phyloP scores from a whole-genome alignment of 1,139 yeast genomes.

The Pichia sp. region DNA sequence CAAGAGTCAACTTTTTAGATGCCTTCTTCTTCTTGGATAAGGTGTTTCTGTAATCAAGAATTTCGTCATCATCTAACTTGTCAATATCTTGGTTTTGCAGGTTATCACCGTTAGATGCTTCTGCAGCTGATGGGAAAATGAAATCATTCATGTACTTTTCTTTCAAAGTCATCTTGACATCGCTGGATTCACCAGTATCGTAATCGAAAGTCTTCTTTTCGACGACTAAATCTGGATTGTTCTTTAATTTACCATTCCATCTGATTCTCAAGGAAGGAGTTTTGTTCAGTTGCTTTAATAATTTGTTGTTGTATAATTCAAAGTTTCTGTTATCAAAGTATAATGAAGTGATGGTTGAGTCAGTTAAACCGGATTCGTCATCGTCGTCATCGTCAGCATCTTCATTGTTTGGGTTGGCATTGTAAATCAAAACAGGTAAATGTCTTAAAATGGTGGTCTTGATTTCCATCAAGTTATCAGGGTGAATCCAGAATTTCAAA shows the following conservation, averaged over 20 bases:
- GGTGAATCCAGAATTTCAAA: slow-evolving; percentile 94
- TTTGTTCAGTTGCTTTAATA: slow-evolving; percentile 66
- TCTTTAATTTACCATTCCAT: slow-evolving; percentile 85
- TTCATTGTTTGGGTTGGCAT: slow-evolving; percentile 38
- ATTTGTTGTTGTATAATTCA: slow-evolving; percentile 82
- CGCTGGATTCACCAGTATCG: slow-evolving; percentile 52
- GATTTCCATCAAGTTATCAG: slow-evolving; percentile 95
- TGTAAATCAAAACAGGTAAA: slow-evolving; percentile 86
- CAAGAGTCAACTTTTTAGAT: slow-evolving; percentile 27
- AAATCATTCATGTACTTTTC: slow-evolving; percentile 76
- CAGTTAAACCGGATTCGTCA: slow-evolving; percentile 47
- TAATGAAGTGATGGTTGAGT: slow-evolving; percentile 81
- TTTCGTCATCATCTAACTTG: slow-evolving; percentile 22
- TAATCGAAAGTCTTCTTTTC: slow-evolving; percentile 75
- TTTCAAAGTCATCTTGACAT: slow-evolving; percentile 63
- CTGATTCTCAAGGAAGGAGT: slow-evolving; percentile 79
- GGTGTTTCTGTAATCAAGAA: slow-evolving; percentile 12
- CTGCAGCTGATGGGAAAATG: slow-evolving; percentile 32
- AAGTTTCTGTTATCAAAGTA: slow-evolving; percentile 86
- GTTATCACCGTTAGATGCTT: background rate
- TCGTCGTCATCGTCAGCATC: slow-evolving; percentile 34
- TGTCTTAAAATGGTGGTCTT: slow-evolving; percentile 92
- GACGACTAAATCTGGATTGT: slow-evolving; percentile 72
- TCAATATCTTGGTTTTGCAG: slow-evolving; percentile 9
- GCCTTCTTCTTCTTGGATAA: slow-evolving; percentile 14